Evolutionary conservation across 257 asterid species (phyloP).

Genomic region (Solanum dulcamara): DNA sequence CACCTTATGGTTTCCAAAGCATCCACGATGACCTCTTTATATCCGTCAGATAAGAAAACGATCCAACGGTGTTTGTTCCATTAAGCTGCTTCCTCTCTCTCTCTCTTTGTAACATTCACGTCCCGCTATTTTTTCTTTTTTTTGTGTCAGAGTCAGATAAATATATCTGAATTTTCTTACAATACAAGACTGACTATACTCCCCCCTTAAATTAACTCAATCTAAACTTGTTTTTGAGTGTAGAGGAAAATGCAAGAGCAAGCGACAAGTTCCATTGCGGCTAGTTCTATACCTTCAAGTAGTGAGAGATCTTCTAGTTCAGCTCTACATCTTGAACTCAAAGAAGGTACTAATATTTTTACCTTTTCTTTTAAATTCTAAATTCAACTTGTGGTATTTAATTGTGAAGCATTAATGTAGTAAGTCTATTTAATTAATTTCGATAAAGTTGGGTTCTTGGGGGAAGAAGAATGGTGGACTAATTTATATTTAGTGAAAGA

Average conservation of each 20-base stretch:
- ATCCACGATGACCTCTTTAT: slow-evolving; percentile 38
- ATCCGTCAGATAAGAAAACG: slow-evolving; percentile 24
- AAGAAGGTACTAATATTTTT: slow-evolving; percentile 58
- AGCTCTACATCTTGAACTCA: slow-evolving; percentile 59
- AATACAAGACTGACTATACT: neutral
- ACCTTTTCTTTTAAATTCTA: neutral
- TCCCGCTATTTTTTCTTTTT: slow-evolving; percentile 66
- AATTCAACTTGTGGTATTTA: neutral
- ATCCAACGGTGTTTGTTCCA: slow-evolving; percentile 41
- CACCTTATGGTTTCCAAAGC: slow-evolving; percentile 55
- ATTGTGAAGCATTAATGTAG: neutral
- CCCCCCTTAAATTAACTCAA: neutral
- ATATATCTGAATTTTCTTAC: slow-evolving; percentile 13
- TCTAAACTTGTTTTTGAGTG: neutral
- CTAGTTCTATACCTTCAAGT: slow-evolving; percentile 76
- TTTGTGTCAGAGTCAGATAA: slow-evolving; percentile 15
- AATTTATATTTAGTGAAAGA: neutral
- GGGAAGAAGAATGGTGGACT: neutral
- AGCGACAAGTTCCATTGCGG: slow-evolving; percentile 71
- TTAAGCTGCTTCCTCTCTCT: slow-evolving; percentile 1
- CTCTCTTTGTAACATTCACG: slow-evolving; percentile 11
- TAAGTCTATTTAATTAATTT: neutral
- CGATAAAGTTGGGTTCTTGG: neutral
- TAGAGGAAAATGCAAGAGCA: slow-evolving; percentile 70
- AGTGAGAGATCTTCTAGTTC: slow-evolving; percentile 96